Percentiles rank a stretch among this genome's conserved stretches.
phyloP scores from a whole-genome alignment of 352 stramenopile species.

The Saprolegnia diclina region DNA sequence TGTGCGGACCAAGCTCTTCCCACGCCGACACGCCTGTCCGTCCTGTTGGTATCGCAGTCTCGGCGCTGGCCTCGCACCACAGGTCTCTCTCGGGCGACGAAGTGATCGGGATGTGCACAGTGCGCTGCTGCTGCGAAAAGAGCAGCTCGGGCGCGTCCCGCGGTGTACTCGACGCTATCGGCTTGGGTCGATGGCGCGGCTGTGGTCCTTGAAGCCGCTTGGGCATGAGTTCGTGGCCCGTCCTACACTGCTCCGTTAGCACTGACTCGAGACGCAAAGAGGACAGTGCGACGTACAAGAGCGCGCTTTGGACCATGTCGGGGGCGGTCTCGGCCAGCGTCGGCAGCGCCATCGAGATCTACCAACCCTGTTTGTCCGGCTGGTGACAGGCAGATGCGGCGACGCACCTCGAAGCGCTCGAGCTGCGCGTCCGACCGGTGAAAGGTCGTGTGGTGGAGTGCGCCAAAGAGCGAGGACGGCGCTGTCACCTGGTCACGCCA shows the following conservation, averaged over 20 bases:
- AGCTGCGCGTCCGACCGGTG: constrained; percentile 19
- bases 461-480: constrained; percentile 12
- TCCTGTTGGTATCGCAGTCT: neutral
- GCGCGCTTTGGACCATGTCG: neutral
- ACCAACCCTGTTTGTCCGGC: neutral
- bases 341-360: constrained; percentile 20
- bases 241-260: neutral
- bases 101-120: neutral
- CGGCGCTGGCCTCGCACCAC: neutral
- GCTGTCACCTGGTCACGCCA: constrained; percentile 16
- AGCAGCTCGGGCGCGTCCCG: neutral
- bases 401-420: constrained; percentile 12
- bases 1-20: neutral
- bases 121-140: neutral
- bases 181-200: neutral
- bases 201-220: neutral
- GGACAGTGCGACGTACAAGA: constrained; percentile 1
- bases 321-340: neutral
- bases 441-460: constrained; percentile 16
- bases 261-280: no score
- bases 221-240: neutral
- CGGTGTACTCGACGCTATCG: neutral
- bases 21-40: neutral
- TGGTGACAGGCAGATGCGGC: neutral
- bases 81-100: neutral